Base-by-base conservation (phyloP, 169 alveolate genomes). In the Eimeria brunetti region DNA sequence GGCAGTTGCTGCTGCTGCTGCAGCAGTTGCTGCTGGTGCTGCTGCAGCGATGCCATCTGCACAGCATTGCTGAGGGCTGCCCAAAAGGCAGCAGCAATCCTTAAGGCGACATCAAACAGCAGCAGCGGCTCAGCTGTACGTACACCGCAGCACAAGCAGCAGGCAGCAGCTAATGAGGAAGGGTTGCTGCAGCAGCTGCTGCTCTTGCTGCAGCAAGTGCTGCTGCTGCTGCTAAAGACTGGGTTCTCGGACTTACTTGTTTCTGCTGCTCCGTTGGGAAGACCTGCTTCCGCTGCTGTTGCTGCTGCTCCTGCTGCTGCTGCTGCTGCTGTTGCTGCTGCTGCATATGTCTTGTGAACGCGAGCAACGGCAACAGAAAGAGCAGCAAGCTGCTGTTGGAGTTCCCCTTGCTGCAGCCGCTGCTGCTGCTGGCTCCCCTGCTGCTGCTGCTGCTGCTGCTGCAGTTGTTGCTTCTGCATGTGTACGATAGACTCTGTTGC, bases 311-410 rank as follows among this genome's bases (percentile, higher is more conserved):
- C 58, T 30, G 51, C 3, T 30, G 62, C 33, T 84, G 91, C 91
- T 58, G 73, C 91, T 84, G 91, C 91, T 84, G 91, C 91, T 36
- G 80, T 44, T 56, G 73, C 91, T 84, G 91, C 91, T 84, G 91
- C 91, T 56, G 91, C 78, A 22, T 46, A 80, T 22, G 64, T 76
- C 86, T 76, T 49, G 14, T 76, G 86, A 18, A 76, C 64, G 38
- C 86, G 86, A 49, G 41, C 33, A 76, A 76, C 86, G 8, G 56
- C 86, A 76, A 62, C 86, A 76, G 86, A 41, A 16, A 46, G 89
- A 27, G 27, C 51, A 16, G 58, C 58, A 33, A 44, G 44, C 27
- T 49, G 89, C 49, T 81, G 89, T 49, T 49, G 44, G 30, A 27
- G 7, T 53, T 18, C 53, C 89, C 0, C 9, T 0, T 78, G 64